Evolutionary conservation across 2,329 filamentous ascomycete genomes (phyloP), one percentile per base, ranked within the genome.

Genomic region (Dothideomycetidae sp.): DNA sequence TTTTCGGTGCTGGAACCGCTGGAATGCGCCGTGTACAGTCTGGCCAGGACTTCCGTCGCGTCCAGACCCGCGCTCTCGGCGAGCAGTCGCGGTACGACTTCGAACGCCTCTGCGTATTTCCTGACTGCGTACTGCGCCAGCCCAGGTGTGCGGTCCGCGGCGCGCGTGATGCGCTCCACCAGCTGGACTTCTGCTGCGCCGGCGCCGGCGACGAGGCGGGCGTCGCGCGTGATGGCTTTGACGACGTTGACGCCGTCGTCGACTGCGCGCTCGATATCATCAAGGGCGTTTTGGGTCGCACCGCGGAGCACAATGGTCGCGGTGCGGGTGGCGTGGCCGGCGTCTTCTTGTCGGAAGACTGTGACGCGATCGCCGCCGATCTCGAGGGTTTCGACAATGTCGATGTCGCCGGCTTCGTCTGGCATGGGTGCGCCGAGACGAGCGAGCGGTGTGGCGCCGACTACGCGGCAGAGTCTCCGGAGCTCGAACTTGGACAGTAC

Each of bases 211-310:
- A 98, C 86, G 41, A 98, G 70, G 46, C 86, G 74, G 5, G 88
- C 68, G 56, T 98, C 92, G 57, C 82, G 82, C 44, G 90, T 96
- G 58, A 98, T 92, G 47, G 90, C 90, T 68, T 98, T 98, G 59
- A 98, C 81, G 36, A 93, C 92, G 55, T 96, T 98, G 58, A 98
- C 90, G 47, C 90, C 90, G 50, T 98, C 90, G 52, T 98, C 90
- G 40, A 98, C 86, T 35, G 90, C 90, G 46, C 90, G 79, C 70
- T 98, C 90, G 23, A 98, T 73, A 51, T 98, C 90, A 54, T 98
- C 90, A 15, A 98, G 75, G 60, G 96, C 84, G 67, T 98, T 98
- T 63, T 96, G 88, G 4, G 90, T 98, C 13, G 90, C 90, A 34
- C 92, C 90, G 47, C 90, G 78, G 43, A 98, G 75, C 37, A 98